phyloP scores from a whole-genome alignment of 1,139 yeast species.

The Suhomyces ambrosiae region DNA sequence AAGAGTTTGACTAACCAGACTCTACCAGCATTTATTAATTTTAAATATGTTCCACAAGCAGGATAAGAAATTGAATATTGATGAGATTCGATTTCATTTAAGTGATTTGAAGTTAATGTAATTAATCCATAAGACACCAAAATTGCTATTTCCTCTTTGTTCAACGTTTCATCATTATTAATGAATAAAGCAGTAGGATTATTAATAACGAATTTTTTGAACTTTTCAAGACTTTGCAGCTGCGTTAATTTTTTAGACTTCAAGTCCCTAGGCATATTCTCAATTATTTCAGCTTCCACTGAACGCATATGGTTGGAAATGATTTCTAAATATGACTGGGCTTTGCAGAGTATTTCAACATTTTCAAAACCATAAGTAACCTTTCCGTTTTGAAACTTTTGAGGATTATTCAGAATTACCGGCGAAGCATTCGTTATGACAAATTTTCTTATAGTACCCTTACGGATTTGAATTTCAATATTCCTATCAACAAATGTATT shows the following conservation, averaged over 20 bases:
- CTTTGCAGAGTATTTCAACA: conserved; percentile 40
- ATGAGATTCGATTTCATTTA: conserved; percentile 49
- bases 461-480: conserved; percentile 37
- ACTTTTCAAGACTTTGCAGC: conserved; percentile 24
- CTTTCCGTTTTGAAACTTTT: conserved; percentile 35
- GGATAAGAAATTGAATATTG: conserved; percentile 61
- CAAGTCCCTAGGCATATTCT: conserved; percentile 8
- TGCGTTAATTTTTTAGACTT: conserved; percentile 10
- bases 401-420: conserved; percentile 42
- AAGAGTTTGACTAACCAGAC: conserved; percentile 53
- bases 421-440: conserved; percentile 50
- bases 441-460: conserved; percentile 40
- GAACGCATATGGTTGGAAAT: conserved; percentile 18
- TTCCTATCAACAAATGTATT: conserved; percentile 48
- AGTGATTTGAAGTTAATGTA: conserved; percentile 52
- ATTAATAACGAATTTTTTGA: conserved; percentile 23
- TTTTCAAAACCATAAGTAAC: conserved; percentile 50
- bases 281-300: conserved; percentile 6
- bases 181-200: conserved; percentile 40
- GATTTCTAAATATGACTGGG: conserved; percentile 25
- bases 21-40: conserved; percentile 48
- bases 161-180: conserved; percentile 26
- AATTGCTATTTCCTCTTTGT: conserved; percentile 27
- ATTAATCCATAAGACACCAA: conserved; percentile 57
- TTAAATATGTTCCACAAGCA: conserved; percentile 58